Evolutionary conservation across 225 moss, liverwort and hornwort species (phyloP).

Genomic region (Marchantia paleacea): DNA sequence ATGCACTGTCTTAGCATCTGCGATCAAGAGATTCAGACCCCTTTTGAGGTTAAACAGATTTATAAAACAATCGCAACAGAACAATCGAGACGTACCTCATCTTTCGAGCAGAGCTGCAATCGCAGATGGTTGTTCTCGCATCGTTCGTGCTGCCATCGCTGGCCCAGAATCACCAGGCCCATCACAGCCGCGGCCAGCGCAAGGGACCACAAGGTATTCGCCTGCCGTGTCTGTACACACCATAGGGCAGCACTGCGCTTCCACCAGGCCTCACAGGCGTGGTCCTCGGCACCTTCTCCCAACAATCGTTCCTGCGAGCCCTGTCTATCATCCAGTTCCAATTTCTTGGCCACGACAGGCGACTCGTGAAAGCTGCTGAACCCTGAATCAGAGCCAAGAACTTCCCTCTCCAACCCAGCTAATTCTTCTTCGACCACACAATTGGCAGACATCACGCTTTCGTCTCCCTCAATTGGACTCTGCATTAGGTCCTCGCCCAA

Average conservation of each 20-base stretch:
- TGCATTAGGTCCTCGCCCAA: conserved; percentile 59
- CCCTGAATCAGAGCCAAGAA: conserved; percentile 68
- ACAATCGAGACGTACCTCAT: conserved; percentile 57
- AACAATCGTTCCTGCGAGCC: conserved; percentile 28
- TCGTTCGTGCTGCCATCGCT: conserved; percentile 96
- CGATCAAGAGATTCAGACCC: too few relatives aligned
- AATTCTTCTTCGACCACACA: conserved; percentile 67
- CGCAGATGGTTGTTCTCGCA: conserved; percentile 91
- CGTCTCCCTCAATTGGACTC: conserved; percentile 44
- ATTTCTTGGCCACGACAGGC: conserved; percentile 37
- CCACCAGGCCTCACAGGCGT: conserved; percentile 83
- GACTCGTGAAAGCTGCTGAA: conserved; percentile 48
- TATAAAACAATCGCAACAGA: neutral
- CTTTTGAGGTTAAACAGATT: too few relatives aligned
- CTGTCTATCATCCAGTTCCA: conserved; percentile 39
- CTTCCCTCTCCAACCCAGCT: conserved; percentile 70
- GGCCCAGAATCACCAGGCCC: conserved; percentile 92
- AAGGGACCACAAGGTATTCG: conserved; percentile 85
- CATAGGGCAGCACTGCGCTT: conserved; percentile 71
- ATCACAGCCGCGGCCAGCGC: conserved; percentile 94
- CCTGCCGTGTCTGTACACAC: conserved; percentile 71
- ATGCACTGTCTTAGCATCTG: too few relatives aligned
- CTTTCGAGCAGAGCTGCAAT: conserved; percentile 79
- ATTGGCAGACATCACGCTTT: conserved; percentile 44
- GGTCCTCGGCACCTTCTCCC: conserved; percentile 44